Evolutionary conservation across 306 rosid genomes (phyloP), one percentile per base, ranked within the genome.

Genomic region (Gynostemma pentaphyllum): DNA sequence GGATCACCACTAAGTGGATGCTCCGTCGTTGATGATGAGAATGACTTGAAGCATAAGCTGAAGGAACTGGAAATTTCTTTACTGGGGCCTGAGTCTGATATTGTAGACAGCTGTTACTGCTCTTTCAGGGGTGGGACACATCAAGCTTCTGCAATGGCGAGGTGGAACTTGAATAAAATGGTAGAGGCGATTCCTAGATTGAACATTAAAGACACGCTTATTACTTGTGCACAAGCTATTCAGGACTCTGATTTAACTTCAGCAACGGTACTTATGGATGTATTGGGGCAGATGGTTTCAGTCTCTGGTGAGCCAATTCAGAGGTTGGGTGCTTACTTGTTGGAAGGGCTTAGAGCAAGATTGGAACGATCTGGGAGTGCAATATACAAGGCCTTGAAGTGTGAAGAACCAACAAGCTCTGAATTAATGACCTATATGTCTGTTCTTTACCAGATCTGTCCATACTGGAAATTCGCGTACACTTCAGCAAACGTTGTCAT

Each of bases 261-360:
- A 2, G 97, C 97, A 23, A 15, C 28, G 11, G 75, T 73, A 1
- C 75, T 52, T 21, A 81, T 94, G 89, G 80, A 86, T 30, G 78
- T 82, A 4, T 72, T 94, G 71, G 89, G 56, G 54, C 81, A 78
- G 51, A 88, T 78, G 95, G 99, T 94, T 18, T 94, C 97, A 0
- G 89, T 94, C 46, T 69, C 74, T 10, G 99, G 99, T 28, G 82
- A 79, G 13, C 99, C 97, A 36, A 67, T 75, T 8, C 87, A 88
- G 64, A 79, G 99, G 59, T 24, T 94, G 77, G 95, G 97, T 50
- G 97, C 99, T 71, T 94, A 94, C 82, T 30, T 86, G 90, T 77
- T 94, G 82, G 99, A 94, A 76, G 99, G 99, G 67, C 83, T 94
- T 13, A 76, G 83, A 78, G 99, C 99, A 27, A 85, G 81, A 80